Evolutionary conservation across 768 basidiomycete species (phyloP).

Genomic region (Xanthoconium purpureum): DNA sequence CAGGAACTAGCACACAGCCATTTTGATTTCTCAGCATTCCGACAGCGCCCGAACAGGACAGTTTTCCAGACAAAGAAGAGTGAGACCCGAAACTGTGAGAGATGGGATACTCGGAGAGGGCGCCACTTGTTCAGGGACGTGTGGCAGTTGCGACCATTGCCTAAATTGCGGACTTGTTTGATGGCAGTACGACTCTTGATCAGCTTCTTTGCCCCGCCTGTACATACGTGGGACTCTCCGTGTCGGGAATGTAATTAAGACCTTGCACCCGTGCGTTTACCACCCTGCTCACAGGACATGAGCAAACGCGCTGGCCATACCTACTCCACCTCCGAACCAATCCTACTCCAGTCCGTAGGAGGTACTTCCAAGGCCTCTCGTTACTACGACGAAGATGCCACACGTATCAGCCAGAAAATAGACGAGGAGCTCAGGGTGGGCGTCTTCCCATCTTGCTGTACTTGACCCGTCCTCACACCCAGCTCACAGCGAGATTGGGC

Average conservation of each 20-base stretch:
- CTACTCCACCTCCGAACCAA: conserved; percentile 31
- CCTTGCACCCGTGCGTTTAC: conserved; percentile 21
- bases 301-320: conserved; percentile 28
- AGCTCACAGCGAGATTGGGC: conserved; percentile 45
- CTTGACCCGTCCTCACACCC: conserved; percentile 3
- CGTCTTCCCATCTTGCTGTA: neutral
- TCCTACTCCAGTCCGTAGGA: conserved; percentile 31
- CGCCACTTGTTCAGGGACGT: neutral
- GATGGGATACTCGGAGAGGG: neutral
- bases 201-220: conserved; percentile 35
- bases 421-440: conserved; percentile 55
- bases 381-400: conserved; percentile 43
- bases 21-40: conserved; percentile 6
- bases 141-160: conserved; percentile 18
- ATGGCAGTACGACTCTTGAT: conserved; percentile 29
- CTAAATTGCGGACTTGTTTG: conserved; percentile 25
- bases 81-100: neutral
- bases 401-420: conserved; percentile 47
- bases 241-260: conserved; percentile 31
- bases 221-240: conserved; percentile 37
- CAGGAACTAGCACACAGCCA: conserved; percentile 17
- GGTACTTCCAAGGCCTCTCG: conserved; percentile 30
- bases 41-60: neutral
- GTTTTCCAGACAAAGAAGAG: too few species aligned
- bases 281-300: conserved; percentile 22